Percentiles rank a stretch among this genome's conserved stretches.
phyloP scores from a whole-genome alignment of 306 rosid genomes.

The Quercus aquifolioides region DNA sequence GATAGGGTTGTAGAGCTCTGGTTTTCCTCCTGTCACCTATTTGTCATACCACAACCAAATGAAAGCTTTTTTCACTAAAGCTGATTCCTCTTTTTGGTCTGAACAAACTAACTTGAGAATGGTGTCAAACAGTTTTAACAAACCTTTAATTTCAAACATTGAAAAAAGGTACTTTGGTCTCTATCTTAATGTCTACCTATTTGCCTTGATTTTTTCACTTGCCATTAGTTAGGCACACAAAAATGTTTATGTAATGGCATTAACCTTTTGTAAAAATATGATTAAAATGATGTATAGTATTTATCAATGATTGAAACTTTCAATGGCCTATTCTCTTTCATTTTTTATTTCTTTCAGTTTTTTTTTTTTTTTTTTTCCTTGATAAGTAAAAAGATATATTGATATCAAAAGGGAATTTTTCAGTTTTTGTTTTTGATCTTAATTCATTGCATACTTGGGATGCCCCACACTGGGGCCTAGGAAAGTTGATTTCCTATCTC shows the following conservation, averaged over 20 bases:
- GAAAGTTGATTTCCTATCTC: too few species aligned
- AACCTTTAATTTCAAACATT: neutral
- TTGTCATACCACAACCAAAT: neutral
- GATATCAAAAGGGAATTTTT: too few species aligned
- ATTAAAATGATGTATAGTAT: neutral
- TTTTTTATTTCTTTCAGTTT: neutral
- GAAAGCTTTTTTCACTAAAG: constrained; percentile 3
- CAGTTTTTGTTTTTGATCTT: too few species aligned
- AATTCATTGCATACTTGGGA: neutral
- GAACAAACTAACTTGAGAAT: neutral
- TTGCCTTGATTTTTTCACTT: too few species aligned
- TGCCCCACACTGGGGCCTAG: neutral
- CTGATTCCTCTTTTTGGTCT: neutral
- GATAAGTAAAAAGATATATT: too few species aligned
- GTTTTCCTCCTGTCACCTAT: neutral
- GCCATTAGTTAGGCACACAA: neutral
- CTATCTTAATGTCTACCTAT: neutral
- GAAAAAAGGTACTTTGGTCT: neutral
- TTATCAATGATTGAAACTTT: neutral
- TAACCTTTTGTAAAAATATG: neutral
- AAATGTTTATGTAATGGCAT: neutral
- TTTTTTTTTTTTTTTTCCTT: too few species aligned
- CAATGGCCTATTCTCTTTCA: neutral
- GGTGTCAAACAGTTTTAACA: neutral
- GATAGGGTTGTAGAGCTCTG: constrained; percentile 19